phyloP scores from a whole-genome alignment of 371 early-diverging fungal genomes.

The Apophysomyces variabilis region DNA sequence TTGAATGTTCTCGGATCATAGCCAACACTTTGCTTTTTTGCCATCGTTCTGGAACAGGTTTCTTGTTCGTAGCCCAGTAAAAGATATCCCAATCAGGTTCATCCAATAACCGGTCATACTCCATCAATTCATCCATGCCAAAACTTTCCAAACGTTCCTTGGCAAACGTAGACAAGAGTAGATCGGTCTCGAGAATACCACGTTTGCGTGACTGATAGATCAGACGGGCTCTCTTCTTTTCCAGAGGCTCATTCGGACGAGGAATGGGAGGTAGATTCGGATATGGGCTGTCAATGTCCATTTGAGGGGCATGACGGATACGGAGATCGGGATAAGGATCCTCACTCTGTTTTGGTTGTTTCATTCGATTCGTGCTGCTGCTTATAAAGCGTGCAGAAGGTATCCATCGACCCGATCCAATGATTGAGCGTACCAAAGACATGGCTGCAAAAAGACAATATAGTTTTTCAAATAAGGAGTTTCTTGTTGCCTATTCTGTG shows the following conservation, averaged over 20 bases:
- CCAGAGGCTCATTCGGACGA: slow-evolving; percentile 66
- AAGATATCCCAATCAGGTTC: slow-evolving; percentile 98
- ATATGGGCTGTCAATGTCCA: slow-evolving; percentile 55
- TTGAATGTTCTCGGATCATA: slow-evolving; percentile 67
- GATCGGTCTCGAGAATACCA: slow-evolving; percentile 94
- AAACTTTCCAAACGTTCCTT: slow-evolving; percentile 62
- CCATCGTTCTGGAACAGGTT: slow-evolving; percentile 64
- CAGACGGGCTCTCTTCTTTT: slow-evolving; percentile 81
- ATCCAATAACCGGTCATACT: slow-evolving; percentile 86
- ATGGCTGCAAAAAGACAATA: no score
- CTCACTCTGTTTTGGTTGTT: slow-evolving; percentile 6
- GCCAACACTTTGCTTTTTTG: slow-evolving; percentile 58
- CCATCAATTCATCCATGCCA: slow-evolving; percentile 61
- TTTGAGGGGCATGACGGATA: slow-evolving; percentile 52
- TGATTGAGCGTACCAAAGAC: no score
- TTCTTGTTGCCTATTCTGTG: no score
- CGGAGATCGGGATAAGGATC: slow-evolving; percentile 54
- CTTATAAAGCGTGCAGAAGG: not conserved
- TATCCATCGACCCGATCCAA: no score
- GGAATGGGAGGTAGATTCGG: slow-evolving; percentile 66
- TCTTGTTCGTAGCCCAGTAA: slow-evolving; percentile 86
- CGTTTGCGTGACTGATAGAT: slow-evolving; percentile 91
- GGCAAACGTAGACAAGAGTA: slow-evolving; percentile 90
- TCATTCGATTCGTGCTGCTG: not conserved
- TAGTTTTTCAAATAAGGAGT: no score